These are phyloP conservation scores for Citrus sp. DNA, from an alignment of 345 rosid genomes.

Conservation along the genomic window DNA sequence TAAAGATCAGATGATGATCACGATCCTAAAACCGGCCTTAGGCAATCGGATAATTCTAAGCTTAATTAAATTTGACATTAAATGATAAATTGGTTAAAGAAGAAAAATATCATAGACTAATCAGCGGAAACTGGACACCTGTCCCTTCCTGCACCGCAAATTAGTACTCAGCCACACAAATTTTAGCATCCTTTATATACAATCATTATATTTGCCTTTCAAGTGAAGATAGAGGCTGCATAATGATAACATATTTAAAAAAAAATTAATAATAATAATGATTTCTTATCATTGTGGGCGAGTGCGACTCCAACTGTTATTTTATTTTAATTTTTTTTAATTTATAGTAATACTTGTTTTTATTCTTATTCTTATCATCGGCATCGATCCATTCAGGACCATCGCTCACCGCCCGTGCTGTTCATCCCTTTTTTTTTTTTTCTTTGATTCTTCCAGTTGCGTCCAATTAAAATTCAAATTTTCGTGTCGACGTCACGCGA, in stretches of 20 bases:
- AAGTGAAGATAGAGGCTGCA: background rate
- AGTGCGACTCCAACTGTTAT: background rate
- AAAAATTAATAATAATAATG: background rate
- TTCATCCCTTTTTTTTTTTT: background rate
- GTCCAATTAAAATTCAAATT: background rate
- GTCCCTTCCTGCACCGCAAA: constrained; percentile 34
- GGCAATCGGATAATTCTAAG: background rate
- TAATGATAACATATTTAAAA: background rate
- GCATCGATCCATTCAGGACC: background rate
- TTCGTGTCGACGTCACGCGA: constrained; percentile 11
- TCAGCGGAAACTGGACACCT: constrained; percentile 8
- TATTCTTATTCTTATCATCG: background rate
- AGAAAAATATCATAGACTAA: constrained; percentile 14
- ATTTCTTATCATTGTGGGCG: background rate
- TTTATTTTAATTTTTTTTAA: background rate
- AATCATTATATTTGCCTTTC: background rate
- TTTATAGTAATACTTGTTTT: background rate
- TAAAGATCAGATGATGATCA: too few relatives aligned
- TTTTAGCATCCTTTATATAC: background rate
- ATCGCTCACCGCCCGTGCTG: background rate
- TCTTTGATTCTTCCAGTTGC: background rate
- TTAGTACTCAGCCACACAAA: constrained; percentile 34
- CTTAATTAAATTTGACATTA: background rate
- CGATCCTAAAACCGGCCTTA: background rate
- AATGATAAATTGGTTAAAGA: background rate